Base-by-base conservation (phyloP, 1,284 basidiomycete genomes). In the Kalmanozyma brasiliensis region DNA sequence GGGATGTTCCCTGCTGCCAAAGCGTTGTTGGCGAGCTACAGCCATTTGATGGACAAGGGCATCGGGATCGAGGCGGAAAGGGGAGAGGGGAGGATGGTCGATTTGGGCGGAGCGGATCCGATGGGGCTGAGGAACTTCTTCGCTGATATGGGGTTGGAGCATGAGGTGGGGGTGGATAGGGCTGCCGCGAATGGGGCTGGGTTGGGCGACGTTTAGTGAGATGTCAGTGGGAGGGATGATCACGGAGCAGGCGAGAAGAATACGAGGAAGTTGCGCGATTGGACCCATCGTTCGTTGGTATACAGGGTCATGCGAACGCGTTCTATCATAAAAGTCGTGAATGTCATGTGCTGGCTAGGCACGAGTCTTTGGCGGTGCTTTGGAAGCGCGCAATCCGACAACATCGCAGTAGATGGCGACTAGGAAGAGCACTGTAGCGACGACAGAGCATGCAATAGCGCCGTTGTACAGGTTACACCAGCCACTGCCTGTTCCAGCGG, bases 41-140 rank as follows among this genome's bases (percentile, higher is more conserved):
- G n/a, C 3, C 45, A 72, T 51, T 32, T 72, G 10, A 11, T 24
- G 11, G 34, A 90, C 87, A 16, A 40, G 4, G 68, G 68, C 2
- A 66, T 55, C 36, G 68, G 68, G 0, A 53, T 72, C 32, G 68
- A 72, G 14, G 62, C 68, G 4, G 32, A 47, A 19, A 53, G 52
- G 6, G n/a, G 23, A 10, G 37, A 4, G 4, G 24, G 23, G 19
- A 38, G 45, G 8, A 32, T 4, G 22, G 49, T 71, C 4, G 49
- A 71, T 20, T 19, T 71, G 5, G 67, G 67, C 8, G 67, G 67
- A 4, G 58, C 52, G 2, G 58, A 55, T 51, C 53, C 58, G 13
- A 51, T 36, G 23, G 68, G 68, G 0, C 38, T 72, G 43, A 49
- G 67, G 9, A 53, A 62, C n/a, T 73, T 73, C 32, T 73, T 73